Percentiles rank a stretch among this genome's conserved stretches.
Evolutionary conservation across 2,329 filamentous ascomycete species (phyloP).

Genomic region (Cladophialophora chaetospira): DNA sequence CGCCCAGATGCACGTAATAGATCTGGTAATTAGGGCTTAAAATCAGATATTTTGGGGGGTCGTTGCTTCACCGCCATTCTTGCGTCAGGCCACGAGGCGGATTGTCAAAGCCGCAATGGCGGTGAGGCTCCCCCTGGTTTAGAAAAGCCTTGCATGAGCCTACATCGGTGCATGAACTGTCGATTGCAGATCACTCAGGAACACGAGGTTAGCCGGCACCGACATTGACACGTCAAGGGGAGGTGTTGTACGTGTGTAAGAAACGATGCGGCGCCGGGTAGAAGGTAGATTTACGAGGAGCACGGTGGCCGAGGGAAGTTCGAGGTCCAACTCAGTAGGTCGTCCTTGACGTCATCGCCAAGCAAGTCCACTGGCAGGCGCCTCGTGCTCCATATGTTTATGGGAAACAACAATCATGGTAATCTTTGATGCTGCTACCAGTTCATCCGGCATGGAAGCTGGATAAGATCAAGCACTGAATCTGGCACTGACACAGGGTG

Average conservation of each 20-base stretch:
- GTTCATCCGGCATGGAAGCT: background rate
- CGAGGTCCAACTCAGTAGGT: background rate
- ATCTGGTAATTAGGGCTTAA: background rate
- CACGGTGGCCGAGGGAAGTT: background rate
- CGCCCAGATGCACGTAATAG: slow-evolving; percentile 17
- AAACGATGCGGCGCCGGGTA: too few relatives aligned
- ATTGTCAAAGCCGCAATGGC: slow-evolving; percentile 6
- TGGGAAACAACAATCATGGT: background rate
- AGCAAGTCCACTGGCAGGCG: background rate
- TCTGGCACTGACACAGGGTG: background rate
- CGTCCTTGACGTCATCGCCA: slow-evolving; percentile 20
- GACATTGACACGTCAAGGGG: too few relatives aligned
- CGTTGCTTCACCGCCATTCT: slow-evolving; percentile 25
- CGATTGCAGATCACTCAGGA: slow-evolving; percentile 15
- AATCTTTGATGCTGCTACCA: background rate
- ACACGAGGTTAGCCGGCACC: background rate
- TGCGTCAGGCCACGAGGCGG: slow-evolving; percentile 25
- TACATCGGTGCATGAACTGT: too few relatives aligned
- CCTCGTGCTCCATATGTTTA: background rate
- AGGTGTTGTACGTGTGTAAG: too few relatives aligned
- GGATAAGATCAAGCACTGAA: background rate
- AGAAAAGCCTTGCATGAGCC: slow-evolving; percentile 12
- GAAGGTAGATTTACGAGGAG: background rate
- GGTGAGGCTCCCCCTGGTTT: slow-evolving; percentile 14
- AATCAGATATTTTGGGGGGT: background rate